Evolutionary conservation across 352 stramenopile species (phyloP), one percentile per base, ranked within the genome.

Genomic region (Globisporangium paroecandrum): DNA sequence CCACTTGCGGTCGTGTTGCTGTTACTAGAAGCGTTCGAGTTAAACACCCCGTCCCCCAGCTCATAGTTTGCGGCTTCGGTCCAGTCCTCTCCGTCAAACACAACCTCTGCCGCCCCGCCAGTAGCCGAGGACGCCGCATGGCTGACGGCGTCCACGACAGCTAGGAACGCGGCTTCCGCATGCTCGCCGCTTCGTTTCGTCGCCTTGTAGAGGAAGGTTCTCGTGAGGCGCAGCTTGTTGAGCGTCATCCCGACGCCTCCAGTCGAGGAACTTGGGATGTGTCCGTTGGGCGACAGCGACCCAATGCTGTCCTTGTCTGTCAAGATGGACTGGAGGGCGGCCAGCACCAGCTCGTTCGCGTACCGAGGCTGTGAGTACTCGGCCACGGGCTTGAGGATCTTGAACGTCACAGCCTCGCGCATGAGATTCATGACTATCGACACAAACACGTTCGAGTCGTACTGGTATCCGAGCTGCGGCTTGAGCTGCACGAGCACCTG

Each of bases 361-460:
- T 89, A 93, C 54, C 77, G 82, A 32, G 82, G 79, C 62, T 89
- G 82, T 27, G 79, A 72, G 65, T 91, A 93, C 64, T 91, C 83
- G 18, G 82, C 77, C 53, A 93, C 59, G 18, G 83, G 85, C 70
- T 89, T 81, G 47, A 93, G 73, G 22, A 80, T 78, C 62, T 88
- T 87, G 73, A 91, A 91, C 34, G 76, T 74, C 4, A 79, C 68
- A 32, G 79, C 57, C 70, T 93, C 85, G 53, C 83, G 82, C 59
- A 91, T 66, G 10, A 93, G 74, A 66, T 87, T 85, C 67, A 83
- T 75, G 20, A 77, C 79, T 38, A 93, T 83, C 8, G 85, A 90
- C 34, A 89, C 81, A 36, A 90, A 90, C 8, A 90, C 43, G 53
- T 87, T 91, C 10, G 74, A 71, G 53, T 80, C 72, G 57, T 77